Evolutionary conservation across 345 rosid species (phyloP), one percentile per base, ranked within the genome.

Genomic region (Geranium brycei): DNA sequence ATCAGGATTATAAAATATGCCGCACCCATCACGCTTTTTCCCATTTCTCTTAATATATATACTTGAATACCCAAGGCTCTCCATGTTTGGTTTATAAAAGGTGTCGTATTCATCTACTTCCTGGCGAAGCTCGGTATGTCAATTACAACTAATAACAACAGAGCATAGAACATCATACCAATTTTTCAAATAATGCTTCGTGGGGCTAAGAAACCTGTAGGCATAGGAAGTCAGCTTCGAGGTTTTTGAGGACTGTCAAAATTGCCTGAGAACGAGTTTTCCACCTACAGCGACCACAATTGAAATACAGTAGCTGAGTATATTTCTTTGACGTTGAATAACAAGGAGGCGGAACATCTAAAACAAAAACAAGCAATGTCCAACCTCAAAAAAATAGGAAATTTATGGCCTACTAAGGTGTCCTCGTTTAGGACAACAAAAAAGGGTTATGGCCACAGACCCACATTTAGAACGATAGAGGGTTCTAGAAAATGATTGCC

Each of bases 21-120:
- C 96, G 74, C 96, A 90, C 17, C 99, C 97, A 65, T 93, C 99
- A 73, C 84, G 88, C 76, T 88, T 91, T 71, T 79, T 83, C 59
- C 97, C 95, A 47, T 75, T 84, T 78, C 97, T 90, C 79, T 88
- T 85, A 64, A 90, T 75, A 74, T 90, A 88, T 35, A 86, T 71
- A 65, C 89, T 76, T 60, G 91, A 81, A 72, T 90, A 93, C 4
- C 96, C 96, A 62, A 62, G 68, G 61, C 72, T 76, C 66, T 78
- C 87, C 82, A 88, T 79, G n/a, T 65, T 84, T 64, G 55, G 65
- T 80, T 81, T 83, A 80, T 90, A 90, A 79, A 82, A 93, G 66
- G 76, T 78, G 68, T 87, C 87, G 28, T 83, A 91, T 77, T 84
- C 87, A 68, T 88, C 99, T 80, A 93, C 69, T 80, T 93, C 97